Percentiles rank a stretch among this genome's conserved stretches.
phyloP scores from a whole-genome alignment of 2,329 filamentous ascomycete species.

The Trichoderma afroharzianum region DNA sequence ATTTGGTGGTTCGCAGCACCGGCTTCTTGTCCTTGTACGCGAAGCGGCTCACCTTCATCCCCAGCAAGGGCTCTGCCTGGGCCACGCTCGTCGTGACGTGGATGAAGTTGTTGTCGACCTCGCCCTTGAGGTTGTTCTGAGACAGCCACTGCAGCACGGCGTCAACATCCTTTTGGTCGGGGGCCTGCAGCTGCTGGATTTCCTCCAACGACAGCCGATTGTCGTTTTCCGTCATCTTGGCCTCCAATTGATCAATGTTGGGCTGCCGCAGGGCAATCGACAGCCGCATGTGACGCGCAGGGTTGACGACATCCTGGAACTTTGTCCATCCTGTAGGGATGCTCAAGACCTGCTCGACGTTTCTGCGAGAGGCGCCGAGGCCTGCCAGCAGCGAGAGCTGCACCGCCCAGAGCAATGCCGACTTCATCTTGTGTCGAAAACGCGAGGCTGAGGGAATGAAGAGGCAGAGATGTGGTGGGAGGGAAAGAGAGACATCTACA shows the following conservation, averaged over 20 bases:
- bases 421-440: conserved; percentile 17
- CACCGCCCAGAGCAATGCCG: conserved; percentile 17
- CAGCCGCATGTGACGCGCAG: conserved; percentile 27
- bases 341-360: conserved; percentile 27
- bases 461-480: not conserved
- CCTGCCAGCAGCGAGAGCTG: conserved; percentile 25
- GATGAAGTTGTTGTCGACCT: conserved; percentile 40
- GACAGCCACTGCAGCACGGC: conserved; percentile 42
- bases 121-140: conserved; percentile 34
- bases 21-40: conserved; percentile 35
- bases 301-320: conserved; percentile 23
- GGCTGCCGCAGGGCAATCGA: conserved; percentile 34
- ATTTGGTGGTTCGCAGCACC: conserved; percentile 43
- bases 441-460: not conserved
- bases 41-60: conserved; percentile 41
- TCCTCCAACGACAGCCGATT: conserved; percentile 36
- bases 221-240: conserved; percentile 23
- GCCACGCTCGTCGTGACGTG: conserved; percentile 40
- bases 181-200: conserved; percentile 34
- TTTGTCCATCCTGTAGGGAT: conserved; percentile 32
- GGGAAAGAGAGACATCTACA: not conserved
- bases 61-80: conserved; percentile 39
- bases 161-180: conserved; percentile 32
- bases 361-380: conserved; percentile 24
- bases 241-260: conserved; percentile 26